These are phyloP conservation scores for Cynanchum wilfordii DNA, from an alignment of 257 asterid species.

Conservation along the genomic window DNA sequence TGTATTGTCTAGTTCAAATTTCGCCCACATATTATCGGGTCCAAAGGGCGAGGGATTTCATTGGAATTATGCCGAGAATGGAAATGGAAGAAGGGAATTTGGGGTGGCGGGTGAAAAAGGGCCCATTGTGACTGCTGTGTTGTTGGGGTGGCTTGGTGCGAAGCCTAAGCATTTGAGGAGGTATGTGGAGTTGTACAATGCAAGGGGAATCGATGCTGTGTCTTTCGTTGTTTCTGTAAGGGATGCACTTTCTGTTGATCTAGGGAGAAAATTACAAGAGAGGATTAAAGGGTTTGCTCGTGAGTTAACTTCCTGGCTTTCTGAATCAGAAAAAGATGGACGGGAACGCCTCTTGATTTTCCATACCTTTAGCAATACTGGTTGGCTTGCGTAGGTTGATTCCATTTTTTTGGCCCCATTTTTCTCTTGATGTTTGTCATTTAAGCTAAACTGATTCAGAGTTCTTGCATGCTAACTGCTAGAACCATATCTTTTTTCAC, in stretches of 20 bases:
- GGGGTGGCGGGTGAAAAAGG: conserved; percentile 22
- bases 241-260: conserved; percentile 65
- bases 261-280: conserved; percentile 63
- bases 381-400: conserved; percentile 93
- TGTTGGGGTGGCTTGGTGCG: conserved; percentile 88
- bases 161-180: conserved; percentile 66
- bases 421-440: neutral
- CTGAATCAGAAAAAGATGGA: conserved; percentile 41
- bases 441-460: neutral
- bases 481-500: neutral
- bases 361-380: conserved; percentile 89
- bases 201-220: conserved; percentile 60
- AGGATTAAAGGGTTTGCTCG: conserved; percentile 41
- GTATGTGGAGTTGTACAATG: conserved; percentile 60
- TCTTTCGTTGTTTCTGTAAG: conserved; percentile 66
- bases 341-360: conserved; percentile 57
- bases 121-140: conserved; percentile 64
- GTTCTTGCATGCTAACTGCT: neutral
- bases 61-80: conserved; percentile 39
- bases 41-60: conserved; percentile 22
- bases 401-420: neutral
- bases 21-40: conserved; percentile 33
- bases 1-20: conserved; percentile 14
- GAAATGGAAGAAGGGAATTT: conserved; percentile 3
- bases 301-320: conserved; percentile 60